Conservation (phyloP, 148 eudicot species). For the Salicornia ramosissima region DNA sequence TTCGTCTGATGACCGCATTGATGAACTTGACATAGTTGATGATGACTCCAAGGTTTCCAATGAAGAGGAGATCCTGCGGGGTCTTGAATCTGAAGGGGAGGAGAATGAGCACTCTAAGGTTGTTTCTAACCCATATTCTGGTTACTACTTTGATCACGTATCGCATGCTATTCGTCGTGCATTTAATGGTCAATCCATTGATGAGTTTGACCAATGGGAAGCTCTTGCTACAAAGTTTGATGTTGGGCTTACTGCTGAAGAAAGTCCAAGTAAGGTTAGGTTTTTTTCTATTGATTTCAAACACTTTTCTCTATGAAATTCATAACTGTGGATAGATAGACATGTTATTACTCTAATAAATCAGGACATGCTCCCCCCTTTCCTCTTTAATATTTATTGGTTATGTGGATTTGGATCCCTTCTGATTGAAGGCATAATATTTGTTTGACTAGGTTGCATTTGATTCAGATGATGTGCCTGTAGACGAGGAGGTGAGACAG, state of each 20-base stretch:
- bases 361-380: too few species aligned
- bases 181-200: slow-evolving; percentile 51
- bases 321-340: too few species aligned
- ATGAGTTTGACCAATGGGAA: slow-evolving; percentile 63
- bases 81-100: slow-evolving; percentile 21
- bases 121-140: slow-evolving; percentile 15
- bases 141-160: slow-evolving; percentile 59
- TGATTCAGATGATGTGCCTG: slow-evolving; percentile 66
- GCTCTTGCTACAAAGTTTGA: slow-evolving; percentile 41
- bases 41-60: slow-evolving; percentile 18
- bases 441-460: slow-evolving; percentile 36
- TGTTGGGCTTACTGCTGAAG: slow-evolving; percentile 22
- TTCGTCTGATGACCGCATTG: slow-evolving; percentile 17
- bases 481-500: slow-evolving; percentile 56
- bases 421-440: not conserved
- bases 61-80: slow-evolving; percentile 19
- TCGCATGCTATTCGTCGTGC: slow-evolving; percentile 50
- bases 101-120: not conserved
- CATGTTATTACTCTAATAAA: too few species aligned
- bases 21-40: slow-evolving; percentile 14
- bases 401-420: not conserved
- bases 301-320: not conserved
- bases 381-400: not conserved
- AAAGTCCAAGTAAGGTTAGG: slow-evolving; percentile 32
- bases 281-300: not conserved